Percentiles rank a stretch among this genome's conserved stretches.
Evolutionary conservation across 345 rosid species (phyloP).

Genomic region (Turnera subulata): DNA sequence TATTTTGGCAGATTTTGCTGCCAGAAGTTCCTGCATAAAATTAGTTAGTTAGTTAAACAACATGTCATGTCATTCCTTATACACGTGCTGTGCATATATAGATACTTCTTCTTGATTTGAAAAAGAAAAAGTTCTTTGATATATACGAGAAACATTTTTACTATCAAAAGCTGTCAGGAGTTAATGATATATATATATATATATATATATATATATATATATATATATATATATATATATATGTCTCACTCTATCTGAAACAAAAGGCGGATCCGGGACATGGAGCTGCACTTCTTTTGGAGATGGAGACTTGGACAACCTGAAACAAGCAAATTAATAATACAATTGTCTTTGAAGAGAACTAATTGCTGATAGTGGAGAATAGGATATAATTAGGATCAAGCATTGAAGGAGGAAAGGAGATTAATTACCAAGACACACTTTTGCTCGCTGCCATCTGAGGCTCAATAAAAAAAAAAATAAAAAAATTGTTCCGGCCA

Average conservation of each 20-base stretch:
- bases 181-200: too few species aligned
- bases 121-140: not conserved
- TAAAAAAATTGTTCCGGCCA: too few species aligned
- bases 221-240: too few species aligned
- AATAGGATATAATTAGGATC: too few species aligned
- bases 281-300: conserved; percentile 32
- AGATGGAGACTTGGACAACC: conserved; percentile 33
- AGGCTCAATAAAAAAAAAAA: too few species aligned
- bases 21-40: conserved; percentile 44
- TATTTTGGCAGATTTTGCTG: conserved; percentile 59
- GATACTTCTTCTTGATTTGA: not conserved
- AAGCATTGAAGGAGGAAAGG: too few species aligned
- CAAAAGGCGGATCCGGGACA: conserved; percentile 38
- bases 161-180: too few species aligned
- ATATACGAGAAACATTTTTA: too few species aligned
- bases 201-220: too few species aligned
- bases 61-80: not conserved
- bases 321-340: conserved; percentile 12
- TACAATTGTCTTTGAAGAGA: not conserved
- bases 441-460: too few species aligned
- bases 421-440: too few species aligned
- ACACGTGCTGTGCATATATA: not conserved
- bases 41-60: not conserved
- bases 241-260: conserved; percentile 39
- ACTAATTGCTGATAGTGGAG: not conserved